Base-by-base conservation (phyloP, 768 basidiomycete genomes). In the Boletus rubroflammeus region DNA sequence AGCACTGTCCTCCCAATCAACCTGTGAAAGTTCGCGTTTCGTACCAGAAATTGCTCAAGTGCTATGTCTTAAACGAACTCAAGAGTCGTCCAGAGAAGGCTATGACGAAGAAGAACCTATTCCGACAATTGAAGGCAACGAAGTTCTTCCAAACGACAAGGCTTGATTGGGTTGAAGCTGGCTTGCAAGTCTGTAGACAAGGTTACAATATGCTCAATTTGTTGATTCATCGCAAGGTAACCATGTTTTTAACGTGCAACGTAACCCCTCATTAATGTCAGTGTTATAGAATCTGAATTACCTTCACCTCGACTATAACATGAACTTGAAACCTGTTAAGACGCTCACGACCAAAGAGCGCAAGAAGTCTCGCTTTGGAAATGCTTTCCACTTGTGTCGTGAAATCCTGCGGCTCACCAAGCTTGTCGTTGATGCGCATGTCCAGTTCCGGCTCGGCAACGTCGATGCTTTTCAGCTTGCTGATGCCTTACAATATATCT, bases 171-270 rank as follows among this genome's bases (percentile, higher is more conserved):
- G 96, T 99, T 35, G 97, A 99, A 72, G 97, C 96, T 3, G 97
- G 97, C 61, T 74, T 99, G 56, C 97, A 99, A 72, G 96, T 99
- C 50, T 98, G 96, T 76, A 79, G 97, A 60, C 97, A 99, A 69
- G 97, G 97, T 38, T 99, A 97, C 76, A 99, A 98, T 75, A 99
- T 99, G 97, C 77, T 99, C 59, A 99, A 99, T 73, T 76, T 99
- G 29, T 80, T 99, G 57, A 99, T 99, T 62, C 97, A 99, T 74
- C 94, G 97, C 72, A 99, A 99, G 83, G 88, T 86, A 55, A 42
- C 67, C 63, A 7, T 21, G 6, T 17, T 47, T 31, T 39, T 2
- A 0, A 15, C 3, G 6, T 29, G 7, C 14, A 28, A 5, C 19
- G 43, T 51, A 21, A 55, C 1, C 6, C 32, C 3, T 50, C 53